Conservation (phyloP, 2,329 filamentous ascomycete genomes). For the Elsinoe australis region DNA sequence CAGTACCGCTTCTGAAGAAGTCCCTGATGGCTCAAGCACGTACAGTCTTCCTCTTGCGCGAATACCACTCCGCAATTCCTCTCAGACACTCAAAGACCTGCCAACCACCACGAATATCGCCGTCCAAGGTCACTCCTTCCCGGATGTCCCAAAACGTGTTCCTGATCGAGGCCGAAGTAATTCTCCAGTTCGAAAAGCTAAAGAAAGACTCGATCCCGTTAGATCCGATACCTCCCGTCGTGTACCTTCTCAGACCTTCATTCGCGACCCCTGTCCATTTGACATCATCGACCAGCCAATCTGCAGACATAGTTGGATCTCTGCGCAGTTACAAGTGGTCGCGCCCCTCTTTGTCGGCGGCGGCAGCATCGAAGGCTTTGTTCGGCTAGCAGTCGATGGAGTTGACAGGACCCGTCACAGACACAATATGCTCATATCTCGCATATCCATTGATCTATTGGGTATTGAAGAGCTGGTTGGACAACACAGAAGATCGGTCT, state of each 20-base stretch:
- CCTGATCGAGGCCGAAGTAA: constrained; percentile 40
- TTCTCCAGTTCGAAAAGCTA: constrained; percentile 43
- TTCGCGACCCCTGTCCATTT: constrained; percentile 39
- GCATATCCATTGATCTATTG: constrained; percentile 45
- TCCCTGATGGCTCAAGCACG: constrained; percentile 36
- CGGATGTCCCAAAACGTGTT: constrained; percentile 28
- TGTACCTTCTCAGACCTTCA: constrained; percentile 43
- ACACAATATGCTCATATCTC: constrained; percentile 40
- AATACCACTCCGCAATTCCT: constrained; percentile 42
- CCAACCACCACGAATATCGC: constrained; percentile 4
- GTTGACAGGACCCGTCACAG: constrained; percentile 38
- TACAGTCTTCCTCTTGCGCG: constrained; percentile 40
- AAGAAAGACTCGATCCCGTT: constrained; percentile 36
- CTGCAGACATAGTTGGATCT: constrained; percentile 43
- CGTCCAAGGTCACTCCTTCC: constrained; percentile 11
- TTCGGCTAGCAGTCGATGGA: constrained; percentile 43
- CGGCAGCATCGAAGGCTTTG: constrained; percentile 46
- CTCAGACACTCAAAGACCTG: constrained; percentile 24
- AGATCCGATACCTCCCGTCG: constrained; percentile 37
- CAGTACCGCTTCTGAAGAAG: constrained; percentile 22
- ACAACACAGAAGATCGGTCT: constrained; percentile 39
- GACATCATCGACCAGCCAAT: constrained; percentile 45
- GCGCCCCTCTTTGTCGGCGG: constrained; percentile 50
- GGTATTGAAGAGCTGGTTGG: constrained; percentile 46
- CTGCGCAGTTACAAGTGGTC: constrained; percentile 43